Evolutionary conservation across 2,329 filamentous ascomycete species (phyloP).

Genomic region (Raffaelea albimanens): DNA sequence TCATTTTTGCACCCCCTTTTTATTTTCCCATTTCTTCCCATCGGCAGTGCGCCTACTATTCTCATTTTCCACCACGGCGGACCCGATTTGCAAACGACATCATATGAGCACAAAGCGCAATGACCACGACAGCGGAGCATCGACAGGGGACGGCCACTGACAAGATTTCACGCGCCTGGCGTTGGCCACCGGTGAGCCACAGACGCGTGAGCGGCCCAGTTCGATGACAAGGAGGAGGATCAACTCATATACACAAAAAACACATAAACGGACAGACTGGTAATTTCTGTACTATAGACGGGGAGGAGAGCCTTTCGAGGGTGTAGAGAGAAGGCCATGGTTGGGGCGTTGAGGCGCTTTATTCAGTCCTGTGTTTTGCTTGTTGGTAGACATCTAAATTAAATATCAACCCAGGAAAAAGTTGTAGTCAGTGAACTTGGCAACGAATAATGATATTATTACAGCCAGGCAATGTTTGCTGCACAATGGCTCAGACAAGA

Average conservation of each 20-base stretch:
- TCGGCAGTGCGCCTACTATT: conserved; percentile 2
- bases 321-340: conserved; percentile 13
- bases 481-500: neutral
- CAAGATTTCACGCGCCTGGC: neutral
- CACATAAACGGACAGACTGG: conserved; percentile 5
- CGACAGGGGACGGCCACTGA: no score
- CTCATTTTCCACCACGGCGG: conserved; percentile 2
- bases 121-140: neutral
- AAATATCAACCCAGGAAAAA: neutral
- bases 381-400: neutral
- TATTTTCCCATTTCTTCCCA: neutral
- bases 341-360: conserved; percentile 9
- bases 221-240: neutral
- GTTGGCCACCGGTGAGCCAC: neutral
- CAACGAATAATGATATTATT: no score
- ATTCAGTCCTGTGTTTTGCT: neutral
- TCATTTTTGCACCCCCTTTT: neutral
- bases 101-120: neutral
- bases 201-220: neutral
- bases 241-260: neutral
- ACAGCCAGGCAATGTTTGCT: no score
- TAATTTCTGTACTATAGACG: conserved; percentile 12
- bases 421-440: no score
- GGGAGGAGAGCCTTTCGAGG: conserved; percentile 9
- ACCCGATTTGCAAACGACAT: neutral